Evolutionary conservation across 228 moss, liverwort and hornwort species (phyloP).

Genomic region (Sphagnum magellanicum): DNA sequence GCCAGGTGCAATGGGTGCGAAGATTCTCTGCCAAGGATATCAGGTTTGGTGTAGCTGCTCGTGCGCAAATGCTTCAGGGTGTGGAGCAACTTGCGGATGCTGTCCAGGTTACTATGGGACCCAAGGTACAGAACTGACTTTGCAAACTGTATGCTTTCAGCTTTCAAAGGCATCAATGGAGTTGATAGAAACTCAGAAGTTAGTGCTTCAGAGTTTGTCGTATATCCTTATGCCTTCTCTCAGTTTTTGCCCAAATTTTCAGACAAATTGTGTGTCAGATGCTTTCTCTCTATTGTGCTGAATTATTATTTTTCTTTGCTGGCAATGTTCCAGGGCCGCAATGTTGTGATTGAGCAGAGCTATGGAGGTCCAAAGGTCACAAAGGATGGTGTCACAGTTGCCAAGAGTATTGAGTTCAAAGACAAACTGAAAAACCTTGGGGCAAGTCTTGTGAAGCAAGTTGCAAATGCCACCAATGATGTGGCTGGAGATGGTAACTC

Average conservation of each 20-base stretch:
- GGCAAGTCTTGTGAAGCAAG: slow-evolving; percentile 87
- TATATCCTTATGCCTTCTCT: no score
- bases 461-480: slow-evolving; percentile 95
- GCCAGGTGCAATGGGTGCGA: slow-evolving; percentile 38
- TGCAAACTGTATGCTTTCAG: not conserved
- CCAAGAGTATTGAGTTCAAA: slow-evolving; percentile 93
- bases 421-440: slow-evolving; percentile 86
- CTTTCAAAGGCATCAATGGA: no score
- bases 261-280: no score
- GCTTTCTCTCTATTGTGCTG: not conserved
- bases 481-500: slow-evolving; percentile 85
- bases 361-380: slow-evolving; percentile 96
- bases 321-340: slow-evolving; percentile 57
- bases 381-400: slow-evolving; percentile 98
- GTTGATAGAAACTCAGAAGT: not conserved
- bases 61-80: slow-evolving; percentile 85
- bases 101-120: slow-evolving; percentile 95
- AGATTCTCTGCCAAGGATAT: slow-evolving; percentile 79
- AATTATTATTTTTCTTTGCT: not conserved
- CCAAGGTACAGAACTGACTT: slow-evolving; percentile 38
- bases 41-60: slow-evolving; percentile 75
- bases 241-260: no score
- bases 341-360: slow-evolving; percentile 92
- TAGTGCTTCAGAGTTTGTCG: no score
- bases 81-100: slow-evolving; percentile 97